A percentile compares a stretch with the other conserved stretches of the same genome.
These are phyloP conservation scores for Flaveria robusta DNA, from an alignment of 129 eudicot species.

Conservation along the genomic window DNA sequence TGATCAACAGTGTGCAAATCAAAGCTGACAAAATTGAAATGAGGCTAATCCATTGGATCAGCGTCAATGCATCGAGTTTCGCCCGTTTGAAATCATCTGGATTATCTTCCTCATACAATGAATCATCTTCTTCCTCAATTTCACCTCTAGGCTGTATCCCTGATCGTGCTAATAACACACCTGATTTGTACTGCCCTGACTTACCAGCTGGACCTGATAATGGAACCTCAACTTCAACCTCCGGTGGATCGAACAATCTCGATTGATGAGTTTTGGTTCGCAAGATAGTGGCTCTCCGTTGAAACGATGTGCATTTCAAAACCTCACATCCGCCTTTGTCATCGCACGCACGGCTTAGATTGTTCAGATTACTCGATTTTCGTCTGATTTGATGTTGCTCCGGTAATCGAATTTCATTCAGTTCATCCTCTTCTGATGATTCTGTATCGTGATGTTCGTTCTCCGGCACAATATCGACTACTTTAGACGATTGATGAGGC, in stretches of 20 bases:
- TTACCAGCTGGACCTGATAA: conserved; percentile 27
- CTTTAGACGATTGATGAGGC: conserved; percentile 26
- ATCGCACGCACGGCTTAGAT: background rate
- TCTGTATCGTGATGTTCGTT: background rate
- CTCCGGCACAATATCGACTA: conserved; percentile 38
- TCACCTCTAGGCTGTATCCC: conserved; percentile 41
- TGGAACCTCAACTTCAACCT: conserved; percentile 31
- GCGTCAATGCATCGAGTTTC: conserved; percentile 50
- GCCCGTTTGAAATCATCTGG: conserved; percentile 56
- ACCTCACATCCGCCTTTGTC: conserved; percentile 53
- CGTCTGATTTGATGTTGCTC: conserved; percentile 35
- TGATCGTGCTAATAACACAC: conserved; percentile 35
- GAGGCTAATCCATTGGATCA: conserved; percentile 58
- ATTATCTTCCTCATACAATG: conserved; percentile 61
- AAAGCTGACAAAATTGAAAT: conserved; percentile 49
- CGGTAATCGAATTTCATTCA: conserved; percentile 22
- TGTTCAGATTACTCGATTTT: conserved; percentile 28
- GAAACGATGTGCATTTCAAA: conserved; percentile 69
- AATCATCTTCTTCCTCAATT: conserved; percentile 71
- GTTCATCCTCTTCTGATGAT: conserved; percentile 25
- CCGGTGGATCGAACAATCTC: conserved; percentile 66
- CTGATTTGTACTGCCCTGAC: conserved; percentile 50
- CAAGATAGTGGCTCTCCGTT: conserved; percentile 45
- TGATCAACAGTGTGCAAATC: conserved; percentile 42
- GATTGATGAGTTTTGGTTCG: conserved; percentile 60